Percentiles rank a stretch among this genome's conserved stretches.
Evolutionary conservation across 2,329 filamentous ascomycete genomes (phyloP).

Genomic region (Lachnellula willkommii): DNA sequence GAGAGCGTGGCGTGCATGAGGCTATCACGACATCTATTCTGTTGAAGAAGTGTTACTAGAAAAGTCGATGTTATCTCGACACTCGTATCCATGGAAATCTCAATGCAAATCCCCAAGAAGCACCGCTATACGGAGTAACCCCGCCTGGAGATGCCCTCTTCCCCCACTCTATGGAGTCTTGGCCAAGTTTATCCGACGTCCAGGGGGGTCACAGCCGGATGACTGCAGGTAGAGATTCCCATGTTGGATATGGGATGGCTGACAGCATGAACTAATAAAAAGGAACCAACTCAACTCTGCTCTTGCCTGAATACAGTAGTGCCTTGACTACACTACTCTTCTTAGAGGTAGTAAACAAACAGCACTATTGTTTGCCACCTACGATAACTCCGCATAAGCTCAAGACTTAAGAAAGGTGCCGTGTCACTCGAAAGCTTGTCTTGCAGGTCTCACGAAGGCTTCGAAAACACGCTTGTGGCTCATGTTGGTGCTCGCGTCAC

Average conservation of each 20-base stretch:
- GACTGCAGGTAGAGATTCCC: not conserved
- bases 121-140: not conserved
- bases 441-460: not conserved
- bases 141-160: not conserved
- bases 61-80: no score
- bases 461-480: not conserved
- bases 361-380: not conserved
- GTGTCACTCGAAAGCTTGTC: conserved; percentile 10
- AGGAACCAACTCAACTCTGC: not conserved
- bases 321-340: not conserved
- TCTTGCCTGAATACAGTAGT: not conserved
- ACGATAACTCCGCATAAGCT: not conserved
- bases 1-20: not conserved
- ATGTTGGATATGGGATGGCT: not conserved
- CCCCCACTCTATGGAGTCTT: not conserved
- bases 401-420: not conserved
- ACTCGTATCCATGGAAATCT: no score
- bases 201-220: not conserved
- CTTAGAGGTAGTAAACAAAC: not conserved
- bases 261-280: not conserved
- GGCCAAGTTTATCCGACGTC: not conserved
- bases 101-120: not conserved
- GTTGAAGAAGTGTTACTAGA: no score
- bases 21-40: not conserved
- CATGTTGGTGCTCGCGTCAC: not conserved